Conservation (phyloP, 1,284 basidiomycete genomes). For the Phylloboletellus chloephorus region DNA sequence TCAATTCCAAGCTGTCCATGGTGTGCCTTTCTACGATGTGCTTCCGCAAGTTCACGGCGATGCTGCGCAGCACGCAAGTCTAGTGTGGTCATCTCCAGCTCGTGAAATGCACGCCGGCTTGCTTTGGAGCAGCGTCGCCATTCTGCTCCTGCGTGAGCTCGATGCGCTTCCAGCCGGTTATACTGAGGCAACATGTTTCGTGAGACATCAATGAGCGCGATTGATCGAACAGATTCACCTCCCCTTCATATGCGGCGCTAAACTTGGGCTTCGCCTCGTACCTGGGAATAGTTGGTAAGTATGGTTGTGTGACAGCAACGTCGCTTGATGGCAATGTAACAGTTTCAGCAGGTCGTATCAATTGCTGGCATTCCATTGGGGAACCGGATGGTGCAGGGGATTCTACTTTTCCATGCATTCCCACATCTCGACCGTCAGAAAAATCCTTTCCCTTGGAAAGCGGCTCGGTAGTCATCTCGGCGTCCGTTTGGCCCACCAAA, state of each 20-base stretch:
- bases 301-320: constrained; percentile 24
- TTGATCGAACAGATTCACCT: constrained; percentile 19
- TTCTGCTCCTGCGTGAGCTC: constrained; percentile 38
- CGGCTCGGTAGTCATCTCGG: constrained; percentile 7
- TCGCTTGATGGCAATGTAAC: constrained; percentile 13
- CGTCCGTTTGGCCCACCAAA: constrained; percentile 9
- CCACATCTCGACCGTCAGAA: constrained; percentile 14
- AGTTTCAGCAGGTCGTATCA: constrained; percentile 13
- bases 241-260: constrained; percentile 23
- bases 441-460: constrained; percentile 16
- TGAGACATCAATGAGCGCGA: constrained; percentile 10
- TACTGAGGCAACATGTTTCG: constrained; percentile 14
- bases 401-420: constrained; percentile 9
- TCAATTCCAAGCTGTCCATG: constrained; percentile 56
- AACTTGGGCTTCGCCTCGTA: constrained; percentile 22
- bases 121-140: constrained; percentile 39
- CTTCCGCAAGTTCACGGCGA: constrained; percentile 49
- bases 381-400: constrained; percentile 6
- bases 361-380: constrained; percentile 8
- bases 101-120: constrained; percentile 49
- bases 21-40: constrained; percentile 57
- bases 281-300: constrained; percentile 27
- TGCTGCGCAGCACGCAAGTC: constrained; percentile 55
- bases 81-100: constrained; percentile 52
- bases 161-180: constrained; percentile 34